Percentiles rank a stretch among this genome's conserved stretches.
Evolutionary conservation across 805 yeast genomes (phyloP).

Genomic region (Dipodascus albidus): DNA sequence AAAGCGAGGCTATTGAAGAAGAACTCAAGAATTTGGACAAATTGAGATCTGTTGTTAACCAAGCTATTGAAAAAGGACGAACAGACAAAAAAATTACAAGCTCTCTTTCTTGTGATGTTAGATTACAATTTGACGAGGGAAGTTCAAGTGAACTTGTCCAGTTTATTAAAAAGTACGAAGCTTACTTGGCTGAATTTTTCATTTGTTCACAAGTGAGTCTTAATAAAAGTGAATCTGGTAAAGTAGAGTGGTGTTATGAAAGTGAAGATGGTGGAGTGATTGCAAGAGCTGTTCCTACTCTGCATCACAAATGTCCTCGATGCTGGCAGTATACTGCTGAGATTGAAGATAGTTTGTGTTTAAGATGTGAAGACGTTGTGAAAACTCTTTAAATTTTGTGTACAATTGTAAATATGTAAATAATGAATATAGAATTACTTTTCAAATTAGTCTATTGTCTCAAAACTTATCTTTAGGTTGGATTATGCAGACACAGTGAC

Average conservation of each 20-base stretch:
- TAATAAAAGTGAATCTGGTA: conserved; percentile 15
- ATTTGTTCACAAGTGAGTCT: conserved; percentile 52
- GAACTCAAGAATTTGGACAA: conserved; percentile 38
- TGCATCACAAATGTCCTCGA: conserved; percentile 67
- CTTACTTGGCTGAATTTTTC: conserved; percentile 45
- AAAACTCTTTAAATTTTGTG: background rate
- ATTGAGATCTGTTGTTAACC: conserved; percentile 39
- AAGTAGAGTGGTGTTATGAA: conserved; percentile 22
- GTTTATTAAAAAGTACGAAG: conserved; percentile 17
- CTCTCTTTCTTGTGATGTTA: conserved; percentile 47
- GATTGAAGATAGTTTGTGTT: conserved; percentile 45
- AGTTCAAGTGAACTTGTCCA: background rate
- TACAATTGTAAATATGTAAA: background rate
- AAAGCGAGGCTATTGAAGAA: conserved; percentile 26
- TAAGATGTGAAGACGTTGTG: conserved; percentile 42
- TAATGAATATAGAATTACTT: too few species aligned
- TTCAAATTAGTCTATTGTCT: too few species aligned
- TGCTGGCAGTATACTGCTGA: conserved; percentile 77
- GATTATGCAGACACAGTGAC: too few species aligned
- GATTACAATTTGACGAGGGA: conserved; percentile 20
- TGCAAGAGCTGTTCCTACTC: conserved; percentile 35
- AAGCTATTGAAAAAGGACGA: conserved; percentile 46
- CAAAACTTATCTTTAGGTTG: too few species aligned
- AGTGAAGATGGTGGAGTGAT: conserved; percentile 25
- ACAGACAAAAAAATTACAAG: conserved; percentile 31